A percentile compares a stretch with the other conserved stretches of the same genome.
Conservation (phyloP, 176 grass and related monocot genomes). For the Secale cereale region DNA sequence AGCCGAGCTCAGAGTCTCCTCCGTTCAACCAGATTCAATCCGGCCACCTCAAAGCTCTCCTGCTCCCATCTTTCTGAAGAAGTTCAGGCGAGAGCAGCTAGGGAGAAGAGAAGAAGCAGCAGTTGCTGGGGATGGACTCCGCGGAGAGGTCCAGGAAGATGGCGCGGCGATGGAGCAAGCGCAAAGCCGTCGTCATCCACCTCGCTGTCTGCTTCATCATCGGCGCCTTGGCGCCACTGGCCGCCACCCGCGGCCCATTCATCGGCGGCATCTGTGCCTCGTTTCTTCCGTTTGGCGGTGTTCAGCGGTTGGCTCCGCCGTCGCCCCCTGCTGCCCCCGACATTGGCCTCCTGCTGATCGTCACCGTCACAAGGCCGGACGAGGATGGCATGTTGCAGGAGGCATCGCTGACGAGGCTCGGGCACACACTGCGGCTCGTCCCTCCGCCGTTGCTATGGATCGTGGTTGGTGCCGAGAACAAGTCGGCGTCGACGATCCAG, state of each 20-base stretch:
- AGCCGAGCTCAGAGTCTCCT: not conserved
- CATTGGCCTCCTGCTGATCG: constrained; percentile 42
- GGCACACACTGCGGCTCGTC: constrained; percentile 44
- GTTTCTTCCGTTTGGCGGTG: not conserved
- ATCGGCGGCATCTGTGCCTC: not conserved
- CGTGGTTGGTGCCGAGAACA: constrained; percentile 37
- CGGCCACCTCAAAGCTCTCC: not conserved
- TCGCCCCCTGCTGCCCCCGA: not conserved
- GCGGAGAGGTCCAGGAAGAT: constrained; percentile 34
- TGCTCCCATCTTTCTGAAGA: not conserved
- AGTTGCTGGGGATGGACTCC: not conserved
- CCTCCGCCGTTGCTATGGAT: constrained; percentile 59
- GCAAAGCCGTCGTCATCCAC: constrained; percentile 14
- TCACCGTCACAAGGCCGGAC: constrained; percentile 39
- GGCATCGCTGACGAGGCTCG: constrained; percentile 38
- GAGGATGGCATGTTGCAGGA: constrained; percentile 29
- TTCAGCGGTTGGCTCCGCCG: not conserved
- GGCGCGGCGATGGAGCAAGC: constrained; percentile 9
- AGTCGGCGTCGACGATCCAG: constrained; percentile 14
- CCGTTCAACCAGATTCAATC: constrained; percentile 15
- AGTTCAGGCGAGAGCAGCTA: not conserved
- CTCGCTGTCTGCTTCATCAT: constrained; percentile 54
- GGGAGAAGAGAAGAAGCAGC: not conserved
- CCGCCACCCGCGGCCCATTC: constrained; percentile 11
- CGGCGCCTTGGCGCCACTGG: constrained; percentile 33